Base-by-base conservation (phyloP, 441 rosid species). In the Metrosideros polymorpha region DNA sequence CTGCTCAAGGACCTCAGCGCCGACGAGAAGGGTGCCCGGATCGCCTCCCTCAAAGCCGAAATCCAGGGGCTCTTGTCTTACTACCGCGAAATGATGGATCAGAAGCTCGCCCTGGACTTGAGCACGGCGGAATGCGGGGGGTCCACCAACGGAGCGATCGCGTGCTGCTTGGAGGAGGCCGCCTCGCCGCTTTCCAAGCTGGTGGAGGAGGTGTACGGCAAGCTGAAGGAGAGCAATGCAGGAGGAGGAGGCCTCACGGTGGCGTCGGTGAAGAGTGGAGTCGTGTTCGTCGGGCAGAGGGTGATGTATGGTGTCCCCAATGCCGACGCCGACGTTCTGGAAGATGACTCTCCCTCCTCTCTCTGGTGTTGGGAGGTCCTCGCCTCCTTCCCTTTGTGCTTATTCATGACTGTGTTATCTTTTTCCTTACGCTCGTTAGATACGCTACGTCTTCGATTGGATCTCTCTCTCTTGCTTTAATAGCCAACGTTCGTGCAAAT, bases 351-450 rank as follows among this genome's bases (percentile, higher is more conserved):
- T 30, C 87, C 88, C 4, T 85, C 92, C 86, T 92, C 92, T 88
- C 97, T 95, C 13, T 96, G 99, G 99, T 98, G 99, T 85, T 98
- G 99, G 99, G 99, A 98, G 99, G 99, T 97, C 50, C 13, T 71
- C 30, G 7, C 29, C 63, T 52, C 19, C 9, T 71, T 43, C 47
- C 18, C 57, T 35, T 29, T 27, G 39, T 59, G 45, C 57, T 50
- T 27, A 25, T 29, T 43, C 86, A 54, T 56, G 27, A 8, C 25
- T 15, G 55, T 32, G 18, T 12, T 14, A 39, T 43, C 57, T 12
- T 63, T 54, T 66, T 56, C 84, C 4, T 49, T 50, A 53, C 25
- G 29, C 55, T 66, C 18, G 7, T 61, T 45, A 24, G 51, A 32
- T 18, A 8, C 45, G 83, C 10, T 19, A 63, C 7, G 14, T 82